These are phyloP conservation scores for Leptomonas seymouri DNA, from an alignment of 208 protist species.

Conservation along the genomic window DNA sequence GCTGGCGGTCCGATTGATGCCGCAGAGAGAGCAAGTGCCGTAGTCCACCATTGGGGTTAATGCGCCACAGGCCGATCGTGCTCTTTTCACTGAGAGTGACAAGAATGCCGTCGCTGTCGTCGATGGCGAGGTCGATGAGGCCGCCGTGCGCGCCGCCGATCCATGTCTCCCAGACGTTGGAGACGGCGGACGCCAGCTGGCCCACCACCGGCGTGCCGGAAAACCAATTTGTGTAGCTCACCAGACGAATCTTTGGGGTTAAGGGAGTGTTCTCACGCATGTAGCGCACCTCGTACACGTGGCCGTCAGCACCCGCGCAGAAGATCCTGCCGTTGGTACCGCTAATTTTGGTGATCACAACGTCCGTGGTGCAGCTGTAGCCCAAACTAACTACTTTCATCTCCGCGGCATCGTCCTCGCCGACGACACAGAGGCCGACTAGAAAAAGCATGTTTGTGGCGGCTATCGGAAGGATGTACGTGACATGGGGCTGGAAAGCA, in stretches of 20 bases:
- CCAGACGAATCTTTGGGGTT: conserved; percentile 69
- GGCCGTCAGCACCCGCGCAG: conserved; percentile 74
- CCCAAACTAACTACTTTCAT: conserved; percentile 75
- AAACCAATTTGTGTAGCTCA: conserved; percentile 63
- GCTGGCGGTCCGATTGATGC: conserved; percentile 39
- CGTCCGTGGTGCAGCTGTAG: conserved; percentile 62
- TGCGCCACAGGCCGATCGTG: conserved; percentile 69
- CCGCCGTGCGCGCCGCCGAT: conserved; percentile 39
- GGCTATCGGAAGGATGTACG: conserved; percentile 75
- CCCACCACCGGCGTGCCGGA: conserved; percentile 56
- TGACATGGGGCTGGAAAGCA: conserved; percentile 86
- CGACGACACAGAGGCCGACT: conserved; percentile 79
- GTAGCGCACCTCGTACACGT: conserved; percentile 85
- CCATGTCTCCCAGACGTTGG: conserved; percentile 62
- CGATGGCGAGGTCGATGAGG: conserved; percentile 76
- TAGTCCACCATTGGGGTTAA: conserved; percentile 51
- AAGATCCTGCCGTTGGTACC: conserved; percentile 70
- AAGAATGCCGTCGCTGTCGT: conserved; percentile 58
- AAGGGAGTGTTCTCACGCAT: conserved; percentile 66
- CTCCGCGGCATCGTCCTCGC: conserved; percentile 46
- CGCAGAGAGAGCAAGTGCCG: conserved; percentile 44
- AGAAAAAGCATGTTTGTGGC: conserved; percentile 74
- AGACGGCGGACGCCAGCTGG: conserved; percentile 52
- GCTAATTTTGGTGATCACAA: conserved; percentile 67
- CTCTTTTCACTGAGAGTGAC: conserved; percentile 75